A percentile compares a stretch with the other conserved stretches of the same genome.
Evolutionary conservation across 2,329 filamentous ascomycete species (phyloP).

Genomic region (Fusarium beomiforme): DNA sequence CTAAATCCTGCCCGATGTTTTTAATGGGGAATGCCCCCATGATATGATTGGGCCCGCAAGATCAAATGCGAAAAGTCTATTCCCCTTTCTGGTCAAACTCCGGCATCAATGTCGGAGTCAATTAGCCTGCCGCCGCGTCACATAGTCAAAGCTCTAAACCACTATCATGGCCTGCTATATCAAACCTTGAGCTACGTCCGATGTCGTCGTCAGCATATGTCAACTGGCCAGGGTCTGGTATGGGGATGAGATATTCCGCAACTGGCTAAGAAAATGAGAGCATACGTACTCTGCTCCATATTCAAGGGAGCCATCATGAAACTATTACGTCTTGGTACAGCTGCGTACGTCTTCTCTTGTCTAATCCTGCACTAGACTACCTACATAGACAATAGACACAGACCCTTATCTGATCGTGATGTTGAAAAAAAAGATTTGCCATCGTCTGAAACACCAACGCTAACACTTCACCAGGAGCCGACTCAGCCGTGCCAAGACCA

Average conservation of each 20-base stretch:
- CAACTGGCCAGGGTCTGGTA: conserved; percentile 9
- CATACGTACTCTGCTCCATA: conserved; percentile 27
- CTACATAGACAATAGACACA: background rate
- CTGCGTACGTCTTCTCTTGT: conserved; percentile 14
- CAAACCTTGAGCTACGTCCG: background rate
- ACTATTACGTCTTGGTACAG: conserved; percentile 24
- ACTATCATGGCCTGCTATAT: conserved; percentile 8
- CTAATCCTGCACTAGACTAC: conserved; percentile 1
- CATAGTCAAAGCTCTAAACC: conserved; percentile 22
- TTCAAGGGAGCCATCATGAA: conserved; percentile 12
- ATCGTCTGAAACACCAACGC: conserved; percentile 17
- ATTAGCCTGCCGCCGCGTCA: background rate
- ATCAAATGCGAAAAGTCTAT: conserved; percentile 1
- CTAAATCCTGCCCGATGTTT: background rate
- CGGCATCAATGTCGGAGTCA: conserved; percentile 10
- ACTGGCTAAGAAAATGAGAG: background rate
- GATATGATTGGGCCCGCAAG: conserved; percentile 4
- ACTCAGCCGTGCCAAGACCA: conserved; percentile 28
- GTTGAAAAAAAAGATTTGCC: background rate
- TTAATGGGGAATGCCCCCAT: conserved; percentile 2
- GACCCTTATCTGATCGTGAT: conserved; percentile 13
- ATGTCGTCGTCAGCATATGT: conserved; percentile 23
- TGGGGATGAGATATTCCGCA: conserved; percentile 5
- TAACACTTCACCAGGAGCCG: conserved; percentile 5
- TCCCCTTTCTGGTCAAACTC: conserved; percentile 16